These are phyloP conservation scores for Wickerhamomyces sp. DNA, from an alignment of 1,139 yeast species.

Conservation along the genomic window DNA sequence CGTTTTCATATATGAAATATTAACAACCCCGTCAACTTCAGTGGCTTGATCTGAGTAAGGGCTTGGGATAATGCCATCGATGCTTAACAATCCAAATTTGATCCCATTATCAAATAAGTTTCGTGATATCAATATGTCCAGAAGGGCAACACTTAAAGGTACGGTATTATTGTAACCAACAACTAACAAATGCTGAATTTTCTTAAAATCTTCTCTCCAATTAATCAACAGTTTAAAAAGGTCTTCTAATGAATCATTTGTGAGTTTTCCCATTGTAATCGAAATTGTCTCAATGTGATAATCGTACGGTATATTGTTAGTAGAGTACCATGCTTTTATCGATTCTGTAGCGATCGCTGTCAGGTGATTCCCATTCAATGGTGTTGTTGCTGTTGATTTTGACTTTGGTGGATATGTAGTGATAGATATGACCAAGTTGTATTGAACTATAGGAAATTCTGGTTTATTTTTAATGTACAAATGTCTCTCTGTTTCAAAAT, in stretches of 20 bases:
- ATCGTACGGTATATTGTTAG: conserved; percentile 3
- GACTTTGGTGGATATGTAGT: conserved; percentile 8
- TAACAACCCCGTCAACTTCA: background rate
- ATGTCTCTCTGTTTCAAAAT: conserved; percentile 17
- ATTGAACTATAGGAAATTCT: conserved; percentile 12
- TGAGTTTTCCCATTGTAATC: conserved; percentile 14
- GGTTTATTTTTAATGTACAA: conserved; percentile 15
- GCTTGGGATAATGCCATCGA: conserved; percentile 18
- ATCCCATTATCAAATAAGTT: conserved; percentile 7
- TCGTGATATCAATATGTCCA: conserved; percentile 14
- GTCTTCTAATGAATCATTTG: conserved; percentile 12
- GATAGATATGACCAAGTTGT: conserved; percentile 27
- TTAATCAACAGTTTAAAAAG: conserved; percentile 18
- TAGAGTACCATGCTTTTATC: conserved; percentile 9
- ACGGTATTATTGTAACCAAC: conserved; percentile 15
- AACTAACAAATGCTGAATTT: conserved; percentile 14
- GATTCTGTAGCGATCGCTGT: conserved; percentile 10
- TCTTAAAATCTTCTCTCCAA: conserved; percentile 19
- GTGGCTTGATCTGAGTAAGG: conserved; percentile 8
- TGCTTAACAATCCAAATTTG: conserved; percentile 15
- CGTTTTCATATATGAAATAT: conserved; percentile 1
- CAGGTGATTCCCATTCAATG: conserved; percentile 8
- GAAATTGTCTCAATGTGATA: conserved; percentile 15
- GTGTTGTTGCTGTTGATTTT: background rate
- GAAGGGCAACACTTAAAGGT: conserved; percentile 12